phyloP scores from a whole-genome alignment of 495 filamentous ascomycete genomes.

The Geoglossum glabrum region DNA sequence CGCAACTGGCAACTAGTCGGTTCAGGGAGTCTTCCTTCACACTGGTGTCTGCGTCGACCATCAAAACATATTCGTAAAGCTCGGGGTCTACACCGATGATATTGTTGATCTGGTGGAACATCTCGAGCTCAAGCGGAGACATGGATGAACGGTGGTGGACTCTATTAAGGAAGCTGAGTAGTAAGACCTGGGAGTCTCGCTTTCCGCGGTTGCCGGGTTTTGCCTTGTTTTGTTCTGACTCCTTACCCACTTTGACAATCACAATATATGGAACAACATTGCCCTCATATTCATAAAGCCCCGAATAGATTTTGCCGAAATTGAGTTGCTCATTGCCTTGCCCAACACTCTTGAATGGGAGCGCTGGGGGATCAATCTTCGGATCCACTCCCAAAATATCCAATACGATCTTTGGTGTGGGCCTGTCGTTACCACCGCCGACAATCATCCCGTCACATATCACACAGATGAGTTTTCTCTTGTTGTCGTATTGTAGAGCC shows the following conservation, averaged over 20 bases:
- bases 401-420: constrained; percentile 90
- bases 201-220: constrained; percentile 98
- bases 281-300: constrained; percentile 91
- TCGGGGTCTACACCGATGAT: constrained; percentile 96
- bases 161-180: constrained; percentile 82
- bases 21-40: constrained; percentile 85
- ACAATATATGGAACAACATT: constrained; percentile 95
- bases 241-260: constrained; percentile 90
- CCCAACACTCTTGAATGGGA: constrained; percentile 83
- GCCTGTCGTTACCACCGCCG: constrained; percentile 86
- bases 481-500: constrained; percentile 90
- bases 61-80: constrained; percentile 90
- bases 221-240: constrained; percentile 74
- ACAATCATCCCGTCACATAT: constrained; percentile 94
- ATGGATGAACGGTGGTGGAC: constrained; percentile 87
- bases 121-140: constrained; percentile 88
- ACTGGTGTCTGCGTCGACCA: constrained; percentile 95
- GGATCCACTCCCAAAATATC: constrained; percentile 95
- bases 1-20: constrained; percentile 78
- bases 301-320: constrained; percentile 96
- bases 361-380: constrained; percentile 82
- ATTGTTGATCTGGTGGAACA: constrained; percentile 98
- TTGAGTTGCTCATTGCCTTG: constrained; percentile 84
- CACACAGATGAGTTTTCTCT: constrained; percentile 82
- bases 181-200: constrained; percentile 81